Base-by-base conservation (phyloP, 176 grass and related monocot species). In the Canna indica region DNA sequence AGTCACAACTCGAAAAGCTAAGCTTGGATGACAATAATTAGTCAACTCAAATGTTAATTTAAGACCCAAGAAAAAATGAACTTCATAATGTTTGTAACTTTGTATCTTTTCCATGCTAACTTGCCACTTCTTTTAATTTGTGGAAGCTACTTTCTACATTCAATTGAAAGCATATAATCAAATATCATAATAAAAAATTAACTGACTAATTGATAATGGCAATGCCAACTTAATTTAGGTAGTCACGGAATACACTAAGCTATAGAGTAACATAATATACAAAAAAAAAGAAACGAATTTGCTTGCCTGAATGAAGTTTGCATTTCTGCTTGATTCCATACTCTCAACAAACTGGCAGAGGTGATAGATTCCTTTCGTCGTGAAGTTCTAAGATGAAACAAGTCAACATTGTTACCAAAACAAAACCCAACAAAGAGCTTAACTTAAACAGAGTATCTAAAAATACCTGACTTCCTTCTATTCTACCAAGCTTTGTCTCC, bases 291-390 rank as follows among this genome's bases (percentile, higher is more conserved):
- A 29, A 73, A 77, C n/a, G n/a, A 59, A 33, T 25, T 34, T 3
- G 84, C 85, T 88, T 84, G 69, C 91, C 85, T 88, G 81, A 47
- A 71, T 75, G 83, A 53, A 70, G 61, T 86, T 79, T 35, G 78
- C 47, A 86, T 84, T 88, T 0, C 78, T 78, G 70, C 77, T 79
- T 34, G 83, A 80, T 11, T 96, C 91, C 70, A 96, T 77, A 68
- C 70, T 96, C 82, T 88, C 87, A 52, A 88, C 90, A 76, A 84
- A 96, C 78, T 86, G 81, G 0, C 88, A 96, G 71, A 96, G 75
- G 32, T 84, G 81, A 68, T 88, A 88, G 47, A 96, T 84, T 74
- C 88, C 92, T 62, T 74, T 46, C n/a, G 88, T 85, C 63, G 88
- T 86, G 58, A 62, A 52, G 73, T 96, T 83, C 92, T 96, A 36